Conservation (phyloP, 352 stramenopile genomes). For the Peronosclerospora sorghi region DNA sequence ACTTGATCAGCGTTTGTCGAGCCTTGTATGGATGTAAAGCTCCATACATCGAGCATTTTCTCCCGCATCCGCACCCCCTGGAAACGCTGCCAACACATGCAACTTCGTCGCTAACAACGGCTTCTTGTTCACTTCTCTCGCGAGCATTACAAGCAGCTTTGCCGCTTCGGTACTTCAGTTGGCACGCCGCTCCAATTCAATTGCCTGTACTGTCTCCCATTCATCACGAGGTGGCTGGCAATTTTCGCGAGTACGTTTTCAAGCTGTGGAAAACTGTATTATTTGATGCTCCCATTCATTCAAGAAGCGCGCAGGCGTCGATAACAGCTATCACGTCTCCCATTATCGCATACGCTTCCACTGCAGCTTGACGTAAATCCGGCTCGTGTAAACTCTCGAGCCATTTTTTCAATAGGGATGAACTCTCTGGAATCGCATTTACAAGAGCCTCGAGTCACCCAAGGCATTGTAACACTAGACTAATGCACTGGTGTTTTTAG, state of each 20-base stretch:
- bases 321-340: conserved; percentile 89
- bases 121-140: conserved; percentile 70
- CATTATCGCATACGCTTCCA: conserved; percentile 82
- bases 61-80: conserved; percentile 89
- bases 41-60: conserved; percentile 79
- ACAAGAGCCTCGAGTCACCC: conserved; percentile 84
- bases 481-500: conserved; percentile 63
- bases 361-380: conserved; percentile 73
- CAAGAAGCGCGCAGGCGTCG: conserved; percentile 85
- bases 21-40: conserved; percentile 39
- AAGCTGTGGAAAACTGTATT: conserved; percentile 90
- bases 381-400: conserved; percentile 78
- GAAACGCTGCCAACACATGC: conserved; percentile 87
- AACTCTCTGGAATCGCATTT: conserved; percentile 71
- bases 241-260: conserved; percentile 89
- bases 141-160: conserved; percentile 83
- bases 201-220: conserved; percentile 79
- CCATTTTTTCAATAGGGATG: conserved; percentile 76
- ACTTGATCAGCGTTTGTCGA: conserved; percentile 65
- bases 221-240: conserved; percentile 73
- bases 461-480: conserved; percentile 86
- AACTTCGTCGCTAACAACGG: conserved; percentile 89
- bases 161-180: conserved; percentile 89
- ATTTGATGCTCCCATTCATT: conserved; percentile 89
- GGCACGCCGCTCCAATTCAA: conserved; percentile 88